Evolutionary conservation across 176 grass and related monocot species (phyloP).

Genomic region (Saccharum officinarum): DNA sequence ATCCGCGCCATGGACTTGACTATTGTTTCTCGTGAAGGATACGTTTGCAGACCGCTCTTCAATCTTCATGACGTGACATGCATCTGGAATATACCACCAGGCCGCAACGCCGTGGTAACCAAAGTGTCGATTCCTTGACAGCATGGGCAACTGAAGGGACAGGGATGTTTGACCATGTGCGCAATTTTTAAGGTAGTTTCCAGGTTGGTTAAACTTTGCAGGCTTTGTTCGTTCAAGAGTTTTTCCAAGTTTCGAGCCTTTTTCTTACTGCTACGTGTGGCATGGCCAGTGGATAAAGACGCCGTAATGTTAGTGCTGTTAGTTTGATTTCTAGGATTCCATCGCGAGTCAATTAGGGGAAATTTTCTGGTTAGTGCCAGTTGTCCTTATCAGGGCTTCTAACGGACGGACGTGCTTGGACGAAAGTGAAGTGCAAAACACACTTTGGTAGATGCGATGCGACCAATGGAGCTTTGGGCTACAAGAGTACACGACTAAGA

Average conservation of each 20-base stretch:
- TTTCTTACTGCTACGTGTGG: not conserved
- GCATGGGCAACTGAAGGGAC: not conserved
- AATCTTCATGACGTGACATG: not conserved
- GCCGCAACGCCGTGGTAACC: not conserved
- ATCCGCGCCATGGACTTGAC: constrained; percentile 26
- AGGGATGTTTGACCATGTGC: constrained; percentile 9
- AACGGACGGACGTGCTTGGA: not conserved
- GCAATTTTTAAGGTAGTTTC: constrained; percentile 5
- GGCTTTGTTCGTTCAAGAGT: not conserved
- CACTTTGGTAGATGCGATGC: constrained; percentile 3
- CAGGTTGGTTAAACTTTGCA: not conserved
- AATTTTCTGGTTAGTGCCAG: not conserved
- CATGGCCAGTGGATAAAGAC: constrained; percentile 2
- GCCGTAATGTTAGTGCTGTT: not conserved
- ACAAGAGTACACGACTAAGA: not conserved
- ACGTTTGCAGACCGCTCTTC: not conserved
- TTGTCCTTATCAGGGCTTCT: not conserved
- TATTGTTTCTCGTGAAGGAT: constrained; percentile 22
- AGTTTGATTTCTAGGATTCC: not conserved
- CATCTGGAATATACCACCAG: not conserved
- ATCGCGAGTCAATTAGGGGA: not conserved
- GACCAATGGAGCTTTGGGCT: not conserved
- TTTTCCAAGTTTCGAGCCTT: not conserved
- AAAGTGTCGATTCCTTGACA: not conserved
- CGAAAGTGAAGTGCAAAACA: not conserved